phyloP scores from a whole-genome alignment of 768 basidiomycete genomes.

The Sarcodon aspratus region DNA sequence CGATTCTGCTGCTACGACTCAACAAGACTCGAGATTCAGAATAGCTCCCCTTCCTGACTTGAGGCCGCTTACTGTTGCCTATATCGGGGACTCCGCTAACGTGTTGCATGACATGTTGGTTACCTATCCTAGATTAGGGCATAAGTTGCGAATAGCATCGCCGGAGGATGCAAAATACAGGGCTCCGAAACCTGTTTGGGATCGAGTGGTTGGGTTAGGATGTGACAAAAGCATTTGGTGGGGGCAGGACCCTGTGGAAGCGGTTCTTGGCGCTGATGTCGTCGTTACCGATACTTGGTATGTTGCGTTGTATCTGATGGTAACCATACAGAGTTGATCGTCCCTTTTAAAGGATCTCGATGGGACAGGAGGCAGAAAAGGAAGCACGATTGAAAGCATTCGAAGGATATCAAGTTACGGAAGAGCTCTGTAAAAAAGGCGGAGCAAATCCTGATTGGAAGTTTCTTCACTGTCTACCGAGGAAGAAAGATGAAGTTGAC shows the following conservation, averaged over 20 bases:
- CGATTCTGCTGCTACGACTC: neutral
- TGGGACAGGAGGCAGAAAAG: constrained; percentile 97
- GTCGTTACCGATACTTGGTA: constrained; percentile 97
- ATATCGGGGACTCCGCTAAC: constrained; percentile 91
- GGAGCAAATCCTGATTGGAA: constrained; percentile 84
- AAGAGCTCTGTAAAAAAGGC: constrained; percentile 67
- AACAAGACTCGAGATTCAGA: neutral
- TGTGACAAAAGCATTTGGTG: constrained; percentile 68
- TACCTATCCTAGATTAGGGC: constrained; percentile 84
- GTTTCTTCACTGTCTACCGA: constrained; percentile 93
- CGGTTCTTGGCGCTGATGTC: constrained; percentile 84
- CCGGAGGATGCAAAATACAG: constrained; percentile 54
- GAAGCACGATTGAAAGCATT: constrained; percentile 80
- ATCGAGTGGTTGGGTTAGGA: constrained; percentile 62
- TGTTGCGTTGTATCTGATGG: constrained; percentile 8
- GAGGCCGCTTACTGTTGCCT: constrained; percentile 79
- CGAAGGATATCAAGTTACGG: constrained; percentile 89
- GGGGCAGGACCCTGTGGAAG: constrained; percentile 73
- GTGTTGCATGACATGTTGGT: constrained; percentile 98
- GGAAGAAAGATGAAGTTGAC: constrained; percentile 89
- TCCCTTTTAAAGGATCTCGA: constrained; percentile 67
- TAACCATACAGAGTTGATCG: neutral
- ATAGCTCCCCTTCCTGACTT: constrained; percentile 35
- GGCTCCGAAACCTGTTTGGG: constrained; percentile 67
- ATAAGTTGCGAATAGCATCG: constrained; percentile 74